Evolutionary conservation across 345 rosid species (phyloP), one percentile per base, ranked within the genome.

Genomic region (Triadica sebifera): DNA sequence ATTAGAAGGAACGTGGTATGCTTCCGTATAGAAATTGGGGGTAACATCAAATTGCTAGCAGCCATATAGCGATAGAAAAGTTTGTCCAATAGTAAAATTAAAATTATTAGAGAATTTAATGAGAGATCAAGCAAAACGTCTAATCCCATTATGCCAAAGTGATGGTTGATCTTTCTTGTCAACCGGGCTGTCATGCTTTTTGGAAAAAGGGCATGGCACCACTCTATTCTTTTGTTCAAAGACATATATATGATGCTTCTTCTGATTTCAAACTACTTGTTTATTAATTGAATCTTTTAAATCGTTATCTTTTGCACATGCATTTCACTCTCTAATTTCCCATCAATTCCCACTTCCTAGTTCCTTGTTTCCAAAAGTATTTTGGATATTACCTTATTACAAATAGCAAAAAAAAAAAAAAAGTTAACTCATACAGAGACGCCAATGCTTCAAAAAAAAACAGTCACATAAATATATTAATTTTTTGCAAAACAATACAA

Each of bases 111-210:
- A 59, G 80, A 78, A 74, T 78, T 80, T 76, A 84, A 84, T 69
- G 81, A 83, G 81, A 3, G 84, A 69, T 59, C 77, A 74, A 82
- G 78, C 87, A 74, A 38, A 68, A 85, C 63, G 87, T 87, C 90
- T 80, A 85, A 85, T 84, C 85, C 84, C 87, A 87, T 85, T 78
- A 79, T 66, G 79, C 58, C 60, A 25, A 45, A 66, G 74, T 45
- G 88, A 82, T 80, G n/a, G 89, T 85, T 85, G 89, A 77, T 80
- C 80, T 86, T 88, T 88, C 91, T 79, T 83, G 86, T 86, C 88
- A 83, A 84, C 76, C 8, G 67, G 82, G 86, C 76, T 87, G 89
- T 84, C 88, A 80, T 80, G 74, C 71, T 79, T 80, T 78, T 67
- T 37, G 17, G 81, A 69, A 69, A 74, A n/a, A n/a, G n/a, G n/a